Evolutionary conservation across 73 alveolate genomes (phyloP).

Genomic region (Symbiodinium pilosum): DNA sequence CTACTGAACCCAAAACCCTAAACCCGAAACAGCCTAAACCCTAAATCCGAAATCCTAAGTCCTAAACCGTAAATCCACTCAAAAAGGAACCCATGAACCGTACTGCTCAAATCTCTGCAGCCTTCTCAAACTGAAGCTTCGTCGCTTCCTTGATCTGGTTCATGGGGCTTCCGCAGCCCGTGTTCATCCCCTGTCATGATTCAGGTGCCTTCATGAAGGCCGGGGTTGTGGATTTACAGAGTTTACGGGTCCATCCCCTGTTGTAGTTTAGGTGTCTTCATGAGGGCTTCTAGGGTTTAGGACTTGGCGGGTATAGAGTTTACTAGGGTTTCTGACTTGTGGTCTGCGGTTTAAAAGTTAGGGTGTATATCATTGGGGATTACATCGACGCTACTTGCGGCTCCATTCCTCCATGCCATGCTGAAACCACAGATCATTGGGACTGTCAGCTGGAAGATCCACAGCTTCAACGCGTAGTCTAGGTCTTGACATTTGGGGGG

Average conservation of each 20-base stretch:
- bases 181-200: slow-evolving; percentile 85
- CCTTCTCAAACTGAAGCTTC: slow-evolving; percentile 77
- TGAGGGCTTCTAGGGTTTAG: background rate
- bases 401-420: too few species aligned
- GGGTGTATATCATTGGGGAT: too few species aligned
- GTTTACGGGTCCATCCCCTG: background rate
- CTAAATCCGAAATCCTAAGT: background rate
- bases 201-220: background rate
- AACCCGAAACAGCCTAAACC: background rate
- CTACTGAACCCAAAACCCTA: background rate
- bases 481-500: too few species aligned
- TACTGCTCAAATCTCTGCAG: background rate
- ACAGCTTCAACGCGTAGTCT: too few species aligned
- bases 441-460: too few species aligned
- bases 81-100: background rate
- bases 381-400: too few species aligned
- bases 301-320: background rate
- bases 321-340: background rate
- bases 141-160: slow-evolving; percentile 87
- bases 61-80: background rate
- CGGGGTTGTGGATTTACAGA: background rate
- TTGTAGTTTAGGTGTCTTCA: background rate
- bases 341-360: too few species aligned
- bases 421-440: too few species aligned
- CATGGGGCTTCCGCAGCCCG: slow-evolving; percentile 92